Base-by-base conservation (phyloP, 1,284 basidiomycete genomes). In the Boletellus deceptivus region DNA sequence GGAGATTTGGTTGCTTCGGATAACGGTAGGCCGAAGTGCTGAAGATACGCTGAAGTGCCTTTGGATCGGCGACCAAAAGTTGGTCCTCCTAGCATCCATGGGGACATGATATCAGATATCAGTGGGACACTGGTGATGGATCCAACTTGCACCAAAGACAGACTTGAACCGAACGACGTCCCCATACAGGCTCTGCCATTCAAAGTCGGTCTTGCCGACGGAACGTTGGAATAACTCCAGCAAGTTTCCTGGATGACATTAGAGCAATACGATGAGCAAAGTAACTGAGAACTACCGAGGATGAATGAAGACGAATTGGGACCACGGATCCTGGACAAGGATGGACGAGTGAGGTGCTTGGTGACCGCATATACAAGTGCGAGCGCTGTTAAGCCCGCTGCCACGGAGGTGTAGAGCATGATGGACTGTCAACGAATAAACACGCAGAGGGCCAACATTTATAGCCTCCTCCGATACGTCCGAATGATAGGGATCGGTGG, bases 31-130 rank as follows among this genome's bases (percentile, higher is more conserved):
- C 70, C 0, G 71, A 72, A 0, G 69, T 71, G 29, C 69, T 66
- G 45, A 72, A 67, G 29, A 76, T 72, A 54, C 71, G 65, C 48
- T 75, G 72, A 9, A 75, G 55, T 4, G 72, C 72, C 53, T 75
- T 74, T 14, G 75, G 70, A 50, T 78, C 75, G 0, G 61, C 38
- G 18, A 70, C 47, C 31, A 68, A 45, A 34, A 70, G 62, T 8
- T 55, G 50, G 43, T 71, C 53, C 14, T 46, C 53, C 69, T 68
- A 34, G 9, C 37, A n/a, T 29, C 8, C 33, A 35, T 25, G n/a
- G n/a, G n/a, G n/a, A n/a, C n/a, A n/a, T n/a, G n/a, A n/a, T 18
- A 22, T 24, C 24, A 43, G 31, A 35, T 7, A 14, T 25, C 51
- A 16, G 52, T 5, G 39, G 27, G 43, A 41, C 2, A n/a, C 18